Evolutionary conservation across 345 rosid genomes (phyloP), one percentile per base, ranked within the genome.

Genomic region (Eutrema yunnanense): DNA sequence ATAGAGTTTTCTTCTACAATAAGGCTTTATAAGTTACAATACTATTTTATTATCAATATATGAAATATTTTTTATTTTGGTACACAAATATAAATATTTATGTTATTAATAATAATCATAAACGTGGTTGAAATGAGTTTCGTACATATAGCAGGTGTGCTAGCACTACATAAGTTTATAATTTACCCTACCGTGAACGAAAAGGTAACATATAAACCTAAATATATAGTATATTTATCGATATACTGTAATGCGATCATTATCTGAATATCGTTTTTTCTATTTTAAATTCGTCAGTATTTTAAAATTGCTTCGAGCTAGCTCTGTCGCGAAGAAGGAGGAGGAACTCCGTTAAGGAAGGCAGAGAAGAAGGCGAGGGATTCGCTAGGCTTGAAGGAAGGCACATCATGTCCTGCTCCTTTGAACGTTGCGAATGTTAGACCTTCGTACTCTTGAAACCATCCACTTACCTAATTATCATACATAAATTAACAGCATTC

Each of bases 391-490:
- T 89, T 88, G 80, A 89, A 88, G 50, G 80, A 19, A 5, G 94
- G 96, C 30, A 92, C 94, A 4, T 90, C 90, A 62, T 92, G 97
- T 7, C 96, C 97, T 11, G 97, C 97, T 61, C 96, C 97, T 82
- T 86, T 84, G 55, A 92, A 82, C 9, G 97, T 92, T 42, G 92
- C 88, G 67, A 86, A 92, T 4, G 87, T 85, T 0, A 92, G 86
- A 11, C 96, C 97, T 46, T 82, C 72, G 72, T 92, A 92, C 77
- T 92, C 96, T 67, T 92, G 96, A 76, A 81, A 66, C 97, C 97
- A 92, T 0, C 96, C 97, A 38, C 93, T 82, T 6, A 92, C 96
- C 89, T 87, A 49, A 4, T 33, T 36, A 30, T 37, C 8, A 41
- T 41, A 9, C 0, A 40, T 0, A 40, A 9, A 9, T 40, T 3